Evolutionary conservation across 2,329 filamentous ascomycete genomes (phyloP), one percentile per base, ranked within the genome.

Genomic region (Penicillium sp.): DNA sequence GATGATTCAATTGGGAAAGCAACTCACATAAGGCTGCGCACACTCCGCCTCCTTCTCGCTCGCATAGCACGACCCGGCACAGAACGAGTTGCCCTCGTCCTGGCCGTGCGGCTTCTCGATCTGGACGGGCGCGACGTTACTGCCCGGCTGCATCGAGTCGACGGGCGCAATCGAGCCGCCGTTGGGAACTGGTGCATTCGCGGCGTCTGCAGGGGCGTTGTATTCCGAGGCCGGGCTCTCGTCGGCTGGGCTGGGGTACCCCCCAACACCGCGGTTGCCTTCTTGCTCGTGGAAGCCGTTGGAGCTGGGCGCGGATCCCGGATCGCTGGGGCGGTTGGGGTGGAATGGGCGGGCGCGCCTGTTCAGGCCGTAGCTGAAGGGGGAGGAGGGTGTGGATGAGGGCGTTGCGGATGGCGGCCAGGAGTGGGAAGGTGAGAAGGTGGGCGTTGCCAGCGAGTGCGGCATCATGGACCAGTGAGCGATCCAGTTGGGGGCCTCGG

Each of bases 41-140:
- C 46, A 48, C 16, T 38, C n/a, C 26, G 39, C 36, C 14, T 43
- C 34, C 27, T 25, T 29, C 14, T 39, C 18, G 15, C 25, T 13
- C 10, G 23, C 8, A 26, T 33, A 43, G 17, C 46, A 48, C 6
- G 17, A 10, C 6, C 46, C 46, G 1, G 32, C 1, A 33, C 46
- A 49, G 34, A 49, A 49, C 3, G 36, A 27, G 17, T 44, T 47
- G 11, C 46, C 46, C 27, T 41, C 28, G 25, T 49, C 46, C 19
- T 35, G 27, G 4, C 41, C 37, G 18, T 21, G 28, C 11, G n/a
- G 23, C 23, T 35, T 18, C 4, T 33, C 16, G 5, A 33, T 14
- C 4, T 20, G 4, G 4, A 28, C 13, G 7, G 43, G 45, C 6
- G 45, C 42, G 9, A 46, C 21, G 16, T 43, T 25, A 4, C 20